phyloP scores from a whole-genome alignment of 768 basidiomycete species.

The Podaxis mareebaensis region DNA sequence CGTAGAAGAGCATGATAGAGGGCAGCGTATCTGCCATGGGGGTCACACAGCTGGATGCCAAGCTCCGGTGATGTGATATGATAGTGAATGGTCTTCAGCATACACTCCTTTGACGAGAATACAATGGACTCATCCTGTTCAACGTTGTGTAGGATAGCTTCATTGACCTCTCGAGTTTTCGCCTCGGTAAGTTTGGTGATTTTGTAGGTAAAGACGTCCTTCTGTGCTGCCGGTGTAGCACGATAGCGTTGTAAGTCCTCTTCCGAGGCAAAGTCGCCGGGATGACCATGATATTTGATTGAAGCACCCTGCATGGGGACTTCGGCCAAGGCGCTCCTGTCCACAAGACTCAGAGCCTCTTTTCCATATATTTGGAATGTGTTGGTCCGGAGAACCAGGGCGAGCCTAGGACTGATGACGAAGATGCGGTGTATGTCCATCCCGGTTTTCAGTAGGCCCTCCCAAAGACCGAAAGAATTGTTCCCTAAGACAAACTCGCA shows the following conservation, averaged over 20 bases:
- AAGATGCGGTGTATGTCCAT: constrained; percentile 26
- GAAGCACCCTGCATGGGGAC: constrained; percentile 5
- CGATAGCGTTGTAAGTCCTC: constrained; percentile 4
- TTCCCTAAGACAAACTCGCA: constrained; percentile 30
- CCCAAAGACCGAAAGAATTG: constrained; percentile 31
- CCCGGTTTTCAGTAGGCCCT: constrained; percentile 20
- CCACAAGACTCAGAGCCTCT: neutral
- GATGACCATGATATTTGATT: neutral
- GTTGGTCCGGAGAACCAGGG: constrained; percentile 23
- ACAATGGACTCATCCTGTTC: constrained; percentile 18
- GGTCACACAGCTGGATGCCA: neutral
- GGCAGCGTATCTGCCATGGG: neutral
- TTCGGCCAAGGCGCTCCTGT: constrained; percentile 16
- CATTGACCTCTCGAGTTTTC: constrained; percentile 22
- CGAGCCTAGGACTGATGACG: constrained; percentile 30
- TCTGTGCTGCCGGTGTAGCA: constrained; percentile 12
- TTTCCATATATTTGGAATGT: neutral
- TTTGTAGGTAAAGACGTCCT: constrained; percentile 24
- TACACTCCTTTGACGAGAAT: constrained; percentile 18
- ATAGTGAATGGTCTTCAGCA: constrained; percentile 11
- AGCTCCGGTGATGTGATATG: constrained; percentile 7
- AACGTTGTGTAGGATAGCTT: constrained; percentile 19
- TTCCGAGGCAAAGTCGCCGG: neutral
- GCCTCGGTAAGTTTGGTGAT: constrained; percentile 24
- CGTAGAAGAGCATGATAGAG: neutral